Base-by-base conservation (phyloP, 495 filamentous ascomycete species). In the Penicillium angulare region DNA sequence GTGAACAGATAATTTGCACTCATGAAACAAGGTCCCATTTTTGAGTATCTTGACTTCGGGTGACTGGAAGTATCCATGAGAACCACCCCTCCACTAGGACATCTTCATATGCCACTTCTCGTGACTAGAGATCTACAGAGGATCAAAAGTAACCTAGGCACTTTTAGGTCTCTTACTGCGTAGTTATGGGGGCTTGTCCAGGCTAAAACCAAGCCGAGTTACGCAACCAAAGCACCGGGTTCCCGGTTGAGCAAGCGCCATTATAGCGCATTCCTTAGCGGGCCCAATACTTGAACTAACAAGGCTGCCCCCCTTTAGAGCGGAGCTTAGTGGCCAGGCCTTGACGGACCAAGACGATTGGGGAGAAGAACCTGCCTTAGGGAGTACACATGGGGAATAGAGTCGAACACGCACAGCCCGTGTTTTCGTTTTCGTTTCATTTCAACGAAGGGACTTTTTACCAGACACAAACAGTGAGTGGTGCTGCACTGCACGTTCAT, bases 301-400 rank as follows among this genome's bases (percentile, higher is more conserved):
- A 35, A 21, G 23, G 41, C 20, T 24, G 47, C 29, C 47, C 53
- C 43, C 47, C 17, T 33, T 18, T 23, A 31, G 23, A 46, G 52
- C 45, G 46, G 52, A 55, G 52, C 47, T 32, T 29, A 43, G 29
- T 18, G 53, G 34, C 53, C 47, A 56, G 53, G 29, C 47, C 43
- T 23, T 31, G 15, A 36, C 21, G 36, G 47, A 43, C 47, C 52
- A 49, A 15, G 9, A 33, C 39, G 24, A 15, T 24, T 21, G 40
- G 40, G 40, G 26, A 27, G 12, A 21, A 43, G n/a, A n/a, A n/a
- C n/a, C n/a, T n/a, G n/a, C n/a, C n/a, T n/a, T n/a, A n/a, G 29
- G 26, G 7, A 13, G 31, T 24, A 9, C 13, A 32, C 17, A 16
- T 24, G 13, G 36, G 29, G 20, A 42, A 32, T 16, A 23, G 43